These are phyloP conservation scores for Rhizophora apiculata DNA, from an alignment of 345 rosid species.

Conservation along the genomic window DNA sequence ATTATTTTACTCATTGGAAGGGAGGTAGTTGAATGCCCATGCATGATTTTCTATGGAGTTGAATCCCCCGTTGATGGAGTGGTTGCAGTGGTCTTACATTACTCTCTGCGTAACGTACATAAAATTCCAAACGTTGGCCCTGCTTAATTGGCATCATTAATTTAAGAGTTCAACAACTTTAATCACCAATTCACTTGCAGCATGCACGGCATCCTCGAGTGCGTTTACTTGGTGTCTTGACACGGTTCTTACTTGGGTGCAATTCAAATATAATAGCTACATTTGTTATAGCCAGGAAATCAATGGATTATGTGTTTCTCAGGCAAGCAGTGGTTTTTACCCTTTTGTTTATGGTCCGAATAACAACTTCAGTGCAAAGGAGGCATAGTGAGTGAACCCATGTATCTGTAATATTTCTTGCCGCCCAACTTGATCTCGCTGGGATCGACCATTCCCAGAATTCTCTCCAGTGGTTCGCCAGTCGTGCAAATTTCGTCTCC, in stretches of 20 bases:
- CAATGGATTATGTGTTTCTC: not conserved
- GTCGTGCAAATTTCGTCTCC: constrained; percentile 17
- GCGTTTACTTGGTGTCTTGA: constrained; percentile 42
- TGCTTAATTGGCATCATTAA: not conserved
- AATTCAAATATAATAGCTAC: not conserved
- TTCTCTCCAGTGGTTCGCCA: constrained; percentile 21
- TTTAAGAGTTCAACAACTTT: not conserved
- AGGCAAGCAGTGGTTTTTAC: constrained; percentile 17
- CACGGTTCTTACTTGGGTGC: constrained; percentile 34
- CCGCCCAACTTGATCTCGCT: constrained; percentile 31
- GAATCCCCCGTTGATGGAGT: constrained; percentile 23
- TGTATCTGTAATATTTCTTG: too few relatives aligned
- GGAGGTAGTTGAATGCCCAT: not conserved
- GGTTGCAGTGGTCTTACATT: constrained; percentile 57
- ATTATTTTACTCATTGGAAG: not conserved
- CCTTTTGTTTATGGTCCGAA: constrained; percentile 55
- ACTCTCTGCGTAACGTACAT: constrained; percentile 39
- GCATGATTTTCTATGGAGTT: not conserved
- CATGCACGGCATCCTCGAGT: constrained; percentile 45
- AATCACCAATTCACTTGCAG: constrained; percentile 37
- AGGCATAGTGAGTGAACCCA: constrained; percentile 63
- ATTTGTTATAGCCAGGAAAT: not conserved
- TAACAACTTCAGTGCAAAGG: constrained; percentile 83
- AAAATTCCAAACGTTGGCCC: not conserved
- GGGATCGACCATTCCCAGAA: constrained; percentile 44